Percentiles rank a stretch among this genome's conserved stretches.
These are phyloP conservation scores for Dactylella cylindrospora DNA, from an alignment of 2,329 filamentous ascomycete genomes.

Conservation along the genomic window DNA sequence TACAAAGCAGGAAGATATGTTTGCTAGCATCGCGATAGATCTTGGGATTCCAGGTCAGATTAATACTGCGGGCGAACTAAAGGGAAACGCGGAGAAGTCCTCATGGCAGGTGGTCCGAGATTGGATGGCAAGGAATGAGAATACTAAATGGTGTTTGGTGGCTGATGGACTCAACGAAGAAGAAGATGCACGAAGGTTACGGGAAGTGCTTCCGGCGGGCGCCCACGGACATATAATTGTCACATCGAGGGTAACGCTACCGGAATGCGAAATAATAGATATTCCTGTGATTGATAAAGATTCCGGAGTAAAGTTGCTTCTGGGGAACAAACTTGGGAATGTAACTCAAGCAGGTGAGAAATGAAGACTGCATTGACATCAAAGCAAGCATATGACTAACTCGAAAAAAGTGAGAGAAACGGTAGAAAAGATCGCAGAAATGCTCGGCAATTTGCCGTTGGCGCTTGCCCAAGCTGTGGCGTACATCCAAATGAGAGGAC, in stretches of 20 bases:
- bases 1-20: constrained; percentile 2
- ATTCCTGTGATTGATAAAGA: constrained; percentile 19
- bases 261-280: constrained; percentile 5
- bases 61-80: constrained; percentile 5
- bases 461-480: constrained; percentile 41
- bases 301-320: constrained; percentile 14
- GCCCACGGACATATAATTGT: constrained; percentile 36
- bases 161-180: constrained; percentile 25
- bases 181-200: constrained; percentile 5
- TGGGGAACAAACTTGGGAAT: constrained; percentile 17
- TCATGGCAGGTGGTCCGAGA: constrained; percentile 3
- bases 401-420: constrained; percentile 5
- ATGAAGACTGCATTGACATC: neutral
- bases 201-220: constrained; percentile 18
- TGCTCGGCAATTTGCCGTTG: constrained; percentile 36
- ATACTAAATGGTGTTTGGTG: constrained; percentile 24
- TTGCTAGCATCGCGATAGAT: constrained; percentile 2
- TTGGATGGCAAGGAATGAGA: constrained; percentile 26
- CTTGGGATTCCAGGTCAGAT: constrained; percentile 31
- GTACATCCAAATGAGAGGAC: constrained; percentile 1
- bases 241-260: constrained; percentile 18
- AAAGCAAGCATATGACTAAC: neutral
- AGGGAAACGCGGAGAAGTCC: constrained; percentile 6
- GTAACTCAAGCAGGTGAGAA: neutral
- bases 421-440: constrained; percentile 23